phyloP scores from a whole-genome alignment of 805 yeast species.

The Geotrichum ghanense region DNA sequence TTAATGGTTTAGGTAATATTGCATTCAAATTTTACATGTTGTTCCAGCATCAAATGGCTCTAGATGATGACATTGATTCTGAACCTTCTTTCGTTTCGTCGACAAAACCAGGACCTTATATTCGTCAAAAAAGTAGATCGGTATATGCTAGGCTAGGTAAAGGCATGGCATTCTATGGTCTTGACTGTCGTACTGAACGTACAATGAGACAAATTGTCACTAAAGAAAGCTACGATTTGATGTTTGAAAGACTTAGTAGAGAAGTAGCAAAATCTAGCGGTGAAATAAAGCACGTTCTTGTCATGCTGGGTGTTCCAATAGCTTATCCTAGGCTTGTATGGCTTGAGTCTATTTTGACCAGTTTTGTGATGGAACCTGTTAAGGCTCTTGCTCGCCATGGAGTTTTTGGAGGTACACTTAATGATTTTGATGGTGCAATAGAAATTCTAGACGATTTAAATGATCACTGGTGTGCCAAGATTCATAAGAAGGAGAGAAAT shows the following conservation, averaged over 20 bases:
- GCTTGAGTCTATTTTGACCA: slow-evolving; percentile 64
- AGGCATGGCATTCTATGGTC: slow-evolving; percentile 58
- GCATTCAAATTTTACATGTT: slow-evolving; percentile 84
- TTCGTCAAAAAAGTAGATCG: slow-evolving; percentile 56
- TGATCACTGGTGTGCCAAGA: slow-evolving; percentile 92
- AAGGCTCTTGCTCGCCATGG: slow-evolving; percentile 37
- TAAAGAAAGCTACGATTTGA: slow-evolving; percentile 41
- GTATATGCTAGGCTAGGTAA: slow-evolving; percentile 64
- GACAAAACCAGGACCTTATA: slow-evolving; percentile 50
- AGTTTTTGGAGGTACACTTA: slow-evolving; percentile 60
- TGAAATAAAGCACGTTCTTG: slow-evolving; percentile 60
- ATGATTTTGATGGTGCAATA: slow-evolving; percentile 84
- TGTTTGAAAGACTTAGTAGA: slow-evolving; percentile 46
- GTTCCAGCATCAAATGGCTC: slow-evolving; percentile 74
- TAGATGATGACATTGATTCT: slow-evolving; percentile 32
- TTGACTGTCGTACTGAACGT: slow-evolving; percentile 92
- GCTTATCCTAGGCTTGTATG: slow-evolving; percentile 90
- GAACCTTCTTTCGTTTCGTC: slow-evolving; percentile 58
- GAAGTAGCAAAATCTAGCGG: slow-evolving; percentile 44
- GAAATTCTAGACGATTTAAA: slow-evolving; percentile 88
- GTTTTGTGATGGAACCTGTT: slow-evolving; percentile 46
- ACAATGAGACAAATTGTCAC: slow-evolving; percentile 46
- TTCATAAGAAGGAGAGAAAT: slow-evolving; percentile 83
- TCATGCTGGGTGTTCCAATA: slow-evolving; percentile 89
- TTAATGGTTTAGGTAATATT: slow-evolving; percentile 57